Percentiles rank a stretch among this genome's conserved stretches.
phyloP scores from a whole-genome alignment of 2,329 filamentous ascomycete species.

The Neoascochyta sp. region DNA sequence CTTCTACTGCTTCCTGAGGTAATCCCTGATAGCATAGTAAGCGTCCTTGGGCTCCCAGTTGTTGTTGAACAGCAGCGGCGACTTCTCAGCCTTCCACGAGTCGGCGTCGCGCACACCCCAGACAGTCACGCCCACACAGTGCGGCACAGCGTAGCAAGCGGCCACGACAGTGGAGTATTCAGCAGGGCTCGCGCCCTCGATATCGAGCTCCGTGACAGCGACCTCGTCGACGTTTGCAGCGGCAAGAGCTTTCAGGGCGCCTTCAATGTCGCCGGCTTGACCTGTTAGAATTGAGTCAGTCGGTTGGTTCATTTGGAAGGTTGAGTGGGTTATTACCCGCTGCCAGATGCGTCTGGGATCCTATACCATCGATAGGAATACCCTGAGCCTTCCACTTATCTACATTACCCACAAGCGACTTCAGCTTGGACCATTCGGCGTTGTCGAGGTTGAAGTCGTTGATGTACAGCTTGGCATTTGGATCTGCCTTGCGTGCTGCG shows the following conservation, averaged over 20 bases:
- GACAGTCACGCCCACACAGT: slow-evolving; percentile 65
- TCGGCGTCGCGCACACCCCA: slow-evolving; percentile 52
- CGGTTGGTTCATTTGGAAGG: no score
- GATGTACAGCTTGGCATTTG: slow-evolving; percentile 67
- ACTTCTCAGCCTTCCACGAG: slow-evolving; percentile 43
- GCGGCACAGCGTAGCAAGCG: slow-evolving; percentile 56
- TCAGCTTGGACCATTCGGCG: slow-evolving; percentile 56
- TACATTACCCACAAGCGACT: slow-evolving; percentile 56
- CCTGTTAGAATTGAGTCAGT: no score
- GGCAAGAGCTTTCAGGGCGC: background rate
- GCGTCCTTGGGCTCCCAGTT: slow-evolving; percentile 44
- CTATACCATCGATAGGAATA: slow-evolving; percentile 63
- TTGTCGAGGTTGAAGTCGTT: slow-evolving; percentile 67
- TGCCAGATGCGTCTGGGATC: slow-evolving; percentile 49
- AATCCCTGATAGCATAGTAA: no score
- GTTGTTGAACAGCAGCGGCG: slow-evolving; percentile 45
- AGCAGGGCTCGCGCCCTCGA: slow-evolving; percentile 52
- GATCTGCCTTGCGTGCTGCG: slow-evolving; percentile 64
- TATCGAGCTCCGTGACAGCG: slow-evolving; percentile 67
- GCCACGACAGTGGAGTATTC: slow-evolving; percentile 57
- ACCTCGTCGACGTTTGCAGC: slow-evolving; percentile 45
- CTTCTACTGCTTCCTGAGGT: no score
- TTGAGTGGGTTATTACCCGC: background rate
- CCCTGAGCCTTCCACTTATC: slow-evolving; percentile 61
- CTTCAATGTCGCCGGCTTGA: background rate